Evolutionary conservation across 805 yeast genomes (phyloP), one percentile per base, ranked within the genome.

Genomic region (Aciculoconidium aculeatum): DNA sequence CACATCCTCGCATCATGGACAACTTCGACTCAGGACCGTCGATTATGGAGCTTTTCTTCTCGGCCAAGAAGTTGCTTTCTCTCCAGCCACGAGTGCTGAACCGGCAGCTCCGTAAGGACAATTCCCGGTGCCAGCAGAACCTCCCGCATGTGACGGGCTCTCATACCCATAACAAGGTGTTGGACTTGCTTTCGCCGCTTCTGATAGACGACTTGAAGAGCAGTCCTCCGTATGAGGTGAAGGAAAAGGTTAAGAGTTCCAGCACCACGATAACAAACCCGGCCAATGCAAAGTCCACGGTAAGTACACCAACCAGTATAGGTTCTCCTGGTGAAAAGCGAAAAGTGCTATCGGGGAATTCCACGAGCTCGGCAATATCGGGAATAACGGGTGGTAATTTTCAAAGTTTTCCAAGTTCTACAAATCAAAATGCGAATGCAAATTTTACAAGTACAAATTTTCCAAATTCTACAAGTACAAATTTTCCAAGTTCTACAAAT

Each of bases 181-280:
- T 60, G 24, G 66, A 61, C 31, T 45, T 64, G 25, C 47, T 64
- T 30, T 61, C 65, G 38, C 70, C 70, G 7, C 46, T 64, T 12
- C 49, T 59, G 7, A 48, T 59, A 15, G 65, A 61, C 29, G 67
- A 60, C 39, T 36, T 55, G 33, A 52, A 57, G 25, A 29, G 27
- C 24, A 53, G 48, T 22, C 37, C 45, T 2, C 40, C 41, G 11
- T 27, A 29, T 17, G n/a, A n/a, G n/a, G n/a, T n/a, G n/a, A n/a
- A n/a, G n/a, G n/a, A n/a, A n/a, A 25, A 26, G 23, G 28, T 25
- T 10, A 27, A 34, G 17, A 11, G 28, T 9, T 21, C 27, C 10
- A 21, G 32, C 2, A 23, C 36, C 11, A 24, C 26, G 10, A 20
- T 29, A 14, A 15, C 37, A 23, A 17, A 11, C 5, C 15, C 13